phyloP scores from a whole-genome alignment of 331 rosid species.

The Cydonia oblonga region DNA sequence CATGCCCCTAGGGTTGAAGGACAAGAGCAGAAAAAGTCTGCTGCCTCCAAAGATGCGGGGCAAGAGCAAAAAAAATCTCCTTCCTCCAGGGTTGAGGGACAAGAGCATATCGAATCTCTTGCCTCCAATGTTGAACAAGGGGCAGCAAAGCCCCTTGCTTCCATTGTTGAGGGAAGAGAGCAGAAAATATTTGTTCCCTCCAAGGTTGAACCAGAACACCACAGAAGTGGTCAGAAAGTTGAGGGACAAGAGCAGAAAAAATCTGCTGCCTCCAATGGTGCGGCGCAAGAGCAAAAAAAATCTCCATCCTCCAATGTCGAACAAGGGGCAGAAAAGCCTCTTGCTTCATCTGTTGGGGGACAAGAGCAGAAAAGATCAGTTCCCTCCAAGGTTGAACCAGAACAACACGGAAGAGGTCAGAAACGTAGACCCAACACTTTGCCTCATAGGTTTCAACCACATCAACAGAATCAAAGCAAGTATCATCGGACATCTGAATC shows the following conservation, averaged over 20 bases:
- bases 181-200: not conserved
- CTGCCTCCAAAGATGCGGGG: not conserved
- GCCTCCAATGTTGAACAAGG: not conserved
- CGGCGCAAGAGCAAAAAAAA: not conserved
- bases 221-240: too few relatives aligned
- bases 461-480: not conserved
- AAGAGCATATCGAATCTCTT: not conserved
- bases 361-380: not conserved
- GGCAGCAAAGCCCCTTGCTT: not conserved
- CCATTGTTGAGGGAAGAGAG: not conserved
- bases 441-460: not conserved
- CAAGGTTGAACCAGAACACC: not conserved
- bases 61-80: not conserved
- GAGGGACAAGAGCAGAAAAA: not conserved
- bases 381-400: not conserved
- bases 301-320: not conserved
- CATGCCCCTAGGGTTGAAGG: not conserved
- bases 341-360: not conserved
- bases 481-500: not conserved
- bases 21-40: not conserved
- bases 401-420: not conserved
- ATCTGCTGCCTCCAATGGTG: not conserved
- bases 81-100: not conserved
- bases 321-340: not conserved
- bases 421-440: not conserved